phyloP scores from a whole-genome alignment of 345 rosid genomes.

The Brassica nigra region DNA sequence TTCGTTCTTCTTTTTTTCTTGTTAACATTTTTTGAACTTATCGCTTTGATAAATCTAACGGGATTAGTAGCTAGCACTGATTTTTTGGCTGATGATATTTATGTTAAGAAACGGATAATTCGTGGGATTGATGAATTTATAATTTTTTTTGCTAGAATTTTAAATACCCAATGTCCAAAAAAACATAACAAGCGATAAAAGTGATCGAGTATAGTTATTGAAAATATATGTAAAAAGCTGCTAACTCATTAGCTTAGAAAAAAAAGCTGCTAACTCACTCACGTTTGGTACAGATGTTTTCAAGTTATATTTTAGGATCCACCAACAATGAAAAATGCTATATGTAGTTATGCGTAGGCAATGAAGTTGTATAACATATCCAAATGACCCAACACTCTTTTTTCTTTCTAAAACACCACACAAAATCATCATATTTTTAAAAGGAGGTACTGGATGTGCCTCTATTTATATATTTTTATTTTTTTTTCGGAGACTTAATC shows the following conservation, averaged over 20 bases:
- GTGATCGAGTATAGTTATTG: background rate
- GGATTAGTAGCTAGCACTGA: slow-evolving; percentile 9
- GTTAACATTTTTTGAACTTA: background rate
- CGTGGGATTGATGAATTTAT: background rate
- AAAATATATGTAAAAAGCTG: background rate
- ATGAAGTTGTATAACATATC: slow-evolving; percentile 23
- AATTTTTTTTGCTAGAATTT: background rate
- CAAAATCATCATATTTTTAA: background rate
- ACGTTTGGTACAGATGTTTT: background rate
- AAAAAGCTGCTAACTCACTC: background rate
- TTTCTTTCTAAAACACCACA: slow-evolving; percentile 30
- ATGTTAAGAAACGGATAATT: background rate
- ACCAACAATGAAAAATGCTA: slow-evolving; percentile 20
- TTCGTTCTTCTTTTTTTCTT: background rate
- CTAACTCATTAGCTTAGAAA: background rate
- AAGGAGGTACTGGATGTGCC: background rate
- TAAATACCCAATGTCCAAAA: background rate
- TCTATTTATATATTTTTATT: background rate
- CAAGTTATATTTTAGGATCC: background rate
- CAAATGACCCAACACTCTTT: slow-evolving; percentile 25
- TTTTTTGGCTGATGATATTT: slow-evolving; percentile 10
- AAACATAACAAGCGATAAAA: background rate
- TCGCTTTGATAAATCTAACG: slow-evolving; percentile 2
- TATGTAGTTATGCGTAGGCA: slow-evolving; percentile 26
- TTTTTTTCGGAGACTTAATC: background rate